These are phyloP conservation scores for Zygosaccharomyces rouxii DNA, from an alignment of 805 yeast genomes.

Conservation along the genomic window DNA sequence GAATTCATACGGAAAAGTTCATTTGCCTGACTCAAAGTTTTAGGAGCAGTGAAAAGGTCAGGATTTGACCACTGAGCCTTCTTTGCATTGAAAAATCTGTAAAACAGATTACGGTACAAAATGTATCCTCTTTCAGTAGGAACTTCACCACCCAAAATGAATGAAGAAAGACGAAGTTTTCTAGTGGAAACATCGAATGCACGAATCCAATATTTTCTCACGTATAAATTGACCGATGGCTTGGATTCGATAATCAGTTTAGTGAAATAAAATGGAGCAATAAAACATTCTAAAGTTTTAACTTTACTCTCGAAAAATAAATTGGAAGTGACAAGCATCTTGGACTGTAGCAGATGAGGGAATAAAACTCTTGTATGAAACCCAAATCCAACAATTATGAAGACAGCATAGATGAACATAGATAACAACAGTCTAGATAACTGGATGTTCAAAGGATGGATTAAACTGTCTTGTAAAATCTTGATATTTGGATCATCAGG, in stretches of 20 bases:
- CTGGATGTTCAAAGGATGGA: slow-evolving; percentile 69
- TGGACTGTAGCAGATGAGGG: slow-evolving; percentile 34
- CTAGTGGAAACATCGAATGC: slow-evolving; percentile 54
- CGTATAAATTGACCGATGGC: slow-evolving; percentile 34
- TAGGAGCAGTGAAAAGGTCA: slow-evolving; percentile 54
- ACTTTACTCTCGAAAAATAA: slow-evolving; percentile 10
- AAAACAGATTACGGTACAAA: slow-evolving; percentile 47
- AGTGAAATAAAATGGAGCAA: slow-evolving; percentile 16
- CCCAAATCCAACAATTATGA: slow-evolving; percentile 75
- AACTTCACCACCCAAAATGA: slow-evolving; percentile 58
- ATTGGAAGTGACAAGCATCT: slow-evolving; percentile 17
- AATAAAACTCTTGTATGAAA: slow-evolving; percentile 49
- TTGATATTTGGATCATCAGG: slow-evolving; percentile 92
- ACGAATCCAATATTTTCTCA: slow-evolving; percentile 55
- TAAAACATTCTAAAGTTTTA: slow-evolving; percentile 27
- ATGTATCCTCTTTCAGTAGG: slow-evolving; percentile 69
- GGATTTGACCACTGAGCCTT: slow-evolving; percentile 41
- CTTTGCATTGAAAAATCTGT: slow-evolving; percentile 40
- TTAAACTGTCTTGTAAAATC: slow-evolving; percentile 79
- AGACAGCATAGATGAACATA: slow-evolving; percentile 65
- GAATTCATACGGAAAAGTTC: slow-evolving; percentile 42
- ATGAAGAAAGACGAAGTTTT: slow-evolving; percentile 71
- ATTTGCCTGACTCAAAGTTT: slow-evolving; percentile 43
- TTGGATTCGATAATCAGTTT: slow-evolving; percentile 26
- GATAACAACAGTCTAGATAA: slow-evolving; percentile 67